A percentile compares a stretch with the other conserved stretches of the same genome.
Evolutionary conservation across 106 monocot species (phyloP).

Genomic region (Acanthochlamys bracteata): DNA sequence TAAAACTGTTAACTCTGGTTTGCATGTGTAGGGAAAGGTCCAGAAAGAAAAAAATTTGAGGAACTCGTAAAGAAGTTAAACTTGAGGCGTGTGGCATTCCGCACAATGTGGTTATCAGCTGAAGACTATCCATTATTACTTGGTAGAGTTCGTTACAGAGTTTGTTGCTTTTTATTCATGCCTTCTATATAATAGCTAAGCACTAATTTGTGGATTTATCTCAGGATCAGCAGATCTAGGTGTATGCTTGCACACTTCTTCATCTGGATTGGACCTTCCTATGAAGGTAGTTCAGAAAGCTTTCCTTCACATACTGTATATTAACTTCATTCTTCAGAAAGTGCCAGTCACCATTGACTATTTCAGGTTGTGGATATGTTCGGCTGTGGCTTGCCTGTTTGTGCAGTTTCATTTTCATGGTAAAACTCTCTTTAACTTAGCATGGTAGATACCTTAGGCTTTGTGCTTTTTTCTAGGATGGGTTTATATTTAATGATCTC

Average conservation of each 20-base stretch:
- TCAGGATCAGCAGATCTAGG: conserved; percentile 94
- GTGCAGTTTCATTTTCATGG: conserved; percentile 88
- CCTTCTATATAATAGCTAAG: background rate
- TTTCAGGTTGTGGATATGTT: conserved; percentile 96
- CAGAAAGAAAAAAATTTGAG: conserved; percentile 82
- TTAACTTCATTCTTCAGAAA: background rate
- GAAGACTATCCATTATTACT: conserved; percentile 90
- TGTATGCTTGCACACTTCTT: conserved; percentile 84
- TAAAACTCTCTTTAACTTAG: conserved; percentile 12
- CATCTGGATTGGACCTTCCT: conserved; percentile 95
- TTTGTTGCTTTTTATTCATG: background rate
- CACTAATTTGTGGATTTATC: conserved; percentile 11
- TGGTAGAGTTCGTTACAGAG: conserved; percentile 24
- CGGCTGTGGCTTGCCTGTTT: conserved; percentile 90
- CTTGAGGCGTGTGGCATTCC: conserved; percentile 79
- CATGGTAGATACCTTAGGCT: background rate
- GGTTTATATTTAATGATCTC: too few species aligned
- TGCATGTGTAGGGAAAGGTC: conserved; percentile 64
- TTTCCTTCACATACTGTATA: background rate
- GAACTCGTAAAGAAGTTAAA: conserved; percentile 69
- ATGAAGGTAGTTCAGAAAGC: conserved; percentile 53
- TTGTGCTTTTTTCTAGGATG: background rate
- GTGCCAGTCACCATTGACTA: background rate
- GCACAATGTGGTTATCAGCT: conserved; percentile 86
- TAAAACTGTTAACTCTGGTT: too few species aligned